Evolutionary conservation across 176 grass and related monocot genomes (phyloP).

Genomic region (Ensete ventricosum): DNA sequence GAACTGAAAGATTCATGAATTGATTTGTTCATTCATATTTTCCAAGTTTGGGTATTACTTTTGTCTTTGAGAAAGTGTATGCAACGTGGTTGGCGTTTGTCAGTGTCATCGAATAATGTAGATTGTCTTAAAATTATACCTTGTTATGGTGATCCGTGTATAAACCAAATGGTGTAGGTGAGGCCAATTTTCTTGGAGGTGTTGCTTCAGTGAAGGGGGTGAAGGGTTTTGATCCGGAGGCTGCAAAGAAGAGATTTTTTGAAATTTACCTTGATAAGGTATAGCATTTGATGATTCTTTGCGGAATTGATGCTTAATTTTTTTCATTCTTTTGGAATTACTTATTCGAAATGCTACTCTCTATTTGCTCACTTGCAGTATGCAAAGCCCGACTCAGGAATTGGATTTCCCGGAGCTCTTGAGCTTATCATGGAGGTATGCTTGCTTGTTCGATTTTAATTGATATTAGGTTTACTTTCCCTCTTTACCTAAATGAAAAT

Average conservation of each 20-base stretch:
- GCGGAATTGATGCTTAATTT: not conserved
- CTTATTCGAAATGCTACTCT: not conserved
- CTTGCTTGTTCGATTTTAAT: conserved; percentile 2
- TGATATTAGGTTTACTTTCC: not conserved
- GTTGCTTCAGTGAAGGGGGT: conserved; percentile 78
- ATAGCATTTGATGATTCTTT: not conserved
- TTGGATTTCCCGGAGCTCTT: conserved; percentile 85
- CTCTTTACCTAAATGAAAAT: not conserved
- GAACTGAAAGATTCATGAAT: too few species aligned
- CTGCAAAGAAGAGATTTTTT: conserved; percentile 73
- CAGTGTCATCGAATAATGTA: too few species aligned
- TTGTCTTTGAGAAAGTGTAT: too few species aligned
- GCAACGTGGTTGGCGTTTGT: too few species aligned
- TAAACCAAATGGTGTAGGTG: conserved; percentile 38
- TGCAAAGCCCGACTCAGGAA: conserved; percentile 82
- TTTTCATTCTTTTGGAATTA: conserved; percentile 6
- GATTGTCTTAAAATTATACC: not conserved
- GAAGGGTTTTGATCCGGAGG: conserved; percentile 59
- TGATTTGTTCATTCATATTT: too few species aligned
- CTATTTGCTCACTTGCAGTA: conserved; percentile 45
- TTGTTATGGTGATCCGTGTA: not conserved
- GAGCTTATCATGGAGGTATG: conserved; percentile 89
- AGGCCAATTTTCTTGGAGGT: conserved; percentile 97
- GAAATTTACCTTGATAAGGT: conserved; percentile 90
- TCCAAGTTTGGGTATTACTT: too few species aligned